Evolutionary conservation across 2,329 filamentous ascomycete genomes (phyloP).

Genomic region (Aspergillus intermedius): DNA sequence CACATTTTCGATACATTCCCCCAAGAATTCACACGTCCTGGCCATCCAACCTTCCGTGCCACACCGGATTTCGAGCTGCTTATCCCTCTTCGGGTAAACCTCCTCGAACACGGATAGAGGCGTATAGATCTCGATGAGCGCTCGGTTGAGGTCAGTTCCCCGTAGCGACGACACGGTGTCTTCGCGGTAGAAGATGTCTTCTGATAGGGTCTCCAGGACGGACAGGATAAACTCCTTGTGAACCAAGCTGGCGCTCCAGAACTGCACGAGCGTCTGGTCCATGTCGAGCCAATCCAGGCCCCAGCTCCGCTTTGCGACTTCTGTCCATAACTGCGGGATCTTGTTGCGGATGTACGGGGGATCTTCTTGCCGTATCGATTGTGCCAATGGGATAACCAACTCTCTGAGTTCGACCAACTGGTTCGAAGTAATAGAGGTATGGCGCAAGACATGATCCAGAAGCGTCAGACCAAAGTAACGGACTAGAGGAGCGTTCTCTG

Average conservation of each 20-base stretch:
- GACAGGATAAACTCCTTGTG: constrained; percentile 84
- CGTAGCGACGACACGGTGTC: constrained; percentile 78
- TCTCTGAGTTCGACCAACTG: constrained; percentile 63
- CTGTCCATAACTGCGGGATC: constrained; percentile 88
- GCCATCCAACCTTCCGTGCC: constrained; percentile 82
- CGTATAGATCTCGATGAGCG: constrained; percentile 90
- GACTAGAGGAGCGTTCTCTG: constrained; percentile 68
- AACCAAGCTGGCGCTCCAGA: constrained; percentile 62
- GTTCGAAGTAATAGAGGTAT: constrained; percentile 67
- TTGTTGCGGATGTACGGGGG: constrained; percentile 86
- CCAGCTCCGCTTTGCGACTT: constrained; percentile 90
- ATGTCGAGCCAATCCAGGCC: constrained; percentile 90
- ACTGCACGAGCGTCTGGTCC: constrained; percentile 72
- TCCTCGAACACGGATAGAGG: constrained; percentile 68
- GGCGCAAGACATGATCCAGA: constrained; percentile 81
- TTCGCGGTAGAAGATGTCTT: constrained; percentile 88
- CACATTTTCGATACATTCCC: constrained; percentile 62
- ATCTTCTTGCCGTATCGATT: constrained; percentile 63
- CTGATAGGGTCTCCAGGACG: constrained; percentile 83
- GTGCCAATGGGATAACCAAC: constrained; percentile 74
- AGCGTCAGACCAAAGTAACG: constrained; percentile 91
- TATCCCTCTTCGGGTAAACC: constrained; percentile 66
- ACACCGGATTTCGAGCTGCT: constrained; percentile 62
- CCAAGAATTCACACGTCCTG: constrained; percentile 67
- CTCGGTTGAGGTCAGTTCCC: constrained; percentile 76